These are phyloP conservation scores for Caryopteris hybrid DNA, from an alignment of 305 asterid species.

Conservation along the genomic window DNA sequence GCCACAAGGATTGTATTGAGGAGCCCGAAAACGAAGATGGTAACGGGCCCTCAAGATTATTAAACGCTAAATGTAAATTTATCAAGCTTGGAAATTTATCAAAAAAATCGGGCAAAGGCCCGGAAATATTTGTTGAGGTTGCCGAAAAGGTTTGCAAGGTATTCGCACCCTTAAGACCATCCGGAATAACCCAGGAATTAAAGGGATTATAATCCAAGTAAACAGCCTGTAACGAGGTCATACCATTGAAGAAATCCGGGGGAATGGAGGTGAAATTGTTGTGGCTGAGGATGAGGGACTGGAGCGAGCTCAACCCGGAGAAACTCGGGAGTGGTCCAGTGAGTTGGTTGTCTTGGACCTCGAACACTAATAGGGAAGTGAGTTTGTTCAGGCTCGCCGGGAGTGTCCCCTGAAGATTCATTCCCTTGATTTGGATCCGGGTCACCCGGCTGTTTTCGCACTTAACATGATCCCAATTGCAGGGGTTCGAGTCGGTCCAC, in stretches of 20 bases:
- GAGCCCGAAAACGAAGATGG: conserved; percentile 54
- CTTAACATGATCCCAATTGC: conserved; percentile 42
- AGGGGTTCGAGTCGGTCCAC: conserved; percentile 60
- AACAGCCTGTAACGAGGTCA: conserved; percentile 46
- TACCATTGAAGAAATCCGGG: conserved; percentile 68
- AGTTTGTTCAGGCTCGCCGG: conserved; percentile 48
- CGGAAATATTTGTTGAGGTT: conserved; percentile 42
- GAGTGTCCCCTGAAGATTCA: conserved; percentile 48
- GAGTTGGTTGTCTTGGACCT: conserved; percentile 51
- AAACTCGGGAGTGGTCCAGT: conserved; percentile 69
- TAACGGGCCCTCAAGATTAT: conserved; percentile 59
- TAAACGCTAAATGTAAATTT: conserved; percentile 42
- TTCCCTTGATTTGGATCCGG: conserved; percentile 64
- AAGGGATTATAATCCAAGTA: conserved; percentile 61
- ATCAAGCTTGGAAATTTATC: conserved; percentile 44
- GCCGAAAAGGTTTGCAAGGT: conserved; percentile 53
- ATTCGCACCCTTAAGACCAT: conserved; percentile 36
- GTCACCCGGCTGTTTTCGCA: conserved; percentile 55
- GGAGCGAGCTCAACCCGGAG: conserved; percentile 50
- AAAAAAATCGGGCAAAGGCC: conserved; percentile 57
- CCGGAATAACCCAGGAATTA: conserved; percentile 56
- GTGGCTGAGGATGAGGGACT: conserved; percentile 32
- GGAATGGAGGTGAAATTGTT: conserved; percentile 69
- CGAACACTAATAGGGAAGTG: conserved; percentile 41
- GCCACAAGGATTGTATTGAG: conserved; percentile 56